Base-by-base conservation (phyloP, 2,329 filamentous ascomycete species). In the Colletotrichum eremochloae region DNA sequence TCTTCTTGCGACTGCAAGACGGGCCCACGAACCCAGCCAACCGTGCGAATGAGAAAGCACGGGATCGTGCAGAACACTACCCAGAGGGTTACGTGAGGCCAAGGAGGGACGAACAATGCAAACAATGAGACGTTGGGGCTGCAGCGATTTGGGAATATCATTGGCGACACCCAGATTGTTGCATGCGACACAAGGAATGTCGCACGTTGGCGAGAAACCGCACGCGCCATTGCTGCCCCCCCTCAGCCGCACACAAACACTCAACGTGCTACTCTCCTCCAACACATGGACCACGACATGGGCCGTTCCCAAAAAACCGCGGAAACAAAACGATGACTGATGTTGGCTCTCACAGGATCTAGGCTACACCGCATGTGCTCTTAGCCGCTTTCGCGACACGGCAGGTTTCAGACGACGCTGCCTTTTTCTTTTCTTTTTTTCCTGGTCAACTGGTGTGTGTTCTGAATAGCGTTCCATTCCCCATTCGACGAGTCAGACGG, bases 301-400 rank as follows among this genome's bases (percentile, higher is more conserved):
- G 20, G 15, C 42, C 6, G 1, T n/a, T n/a, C 7, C 44, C 18
- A 20, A 44, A 24, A 48, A 12, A n/a, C 46, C 46, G 52, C 52
- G 52, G 52, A 11, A 33, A 36, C 33, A 15, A 11, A 8, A 36
- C 5, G 29, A 36, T 6, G 52, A 36, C 36, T 29, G 52, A 55
- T 33, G 29, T 15, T 20, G 29, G 18, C 52, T 31, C 29, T 6
- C 52, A 2, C 14, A 20, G 2, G 52, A 33, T 20, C 3, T 29
- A 33, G 15, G 29, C 2, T 2, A 33, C 7, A 2, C 8, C 8
- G 2, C 3, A 20, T 20, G 6, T 8, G 4, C 3, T 5, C 1
- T 8, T 15, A 2, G 0, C 8, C 29, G 15, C 31, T 20, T 20
- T 12, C 52, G 12, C 29, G 29, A 33, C 52, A 4, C 15, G 46